phyloP scores from a whole-genome alignment of 1,284 basidiomycete genomes.

The Bjerkandera adusta region DNA sequence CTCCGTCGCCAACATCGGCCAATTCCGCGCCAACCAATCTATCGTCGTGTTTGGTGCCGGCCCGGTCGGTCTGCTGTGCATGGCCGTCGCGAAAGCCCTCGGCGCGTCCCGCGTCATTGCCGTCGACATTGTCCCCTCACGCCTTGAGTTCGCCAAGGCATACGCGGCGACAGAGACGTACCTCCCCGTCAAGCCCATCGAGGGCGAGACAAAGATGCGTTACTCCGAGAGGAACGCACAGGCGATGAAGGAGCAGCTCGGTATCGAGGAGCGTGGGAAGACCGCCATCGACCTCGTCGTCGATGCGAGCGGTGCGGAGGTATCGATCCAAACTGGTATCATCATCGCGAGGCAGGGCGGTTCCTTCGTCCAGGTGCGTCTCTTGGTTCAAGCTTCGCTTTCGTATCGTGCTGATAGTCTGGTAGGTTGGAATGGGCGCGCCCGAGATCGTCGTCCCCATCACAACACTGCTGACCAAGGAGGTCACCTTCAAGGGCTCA shows the following conservation, averaged over 20 bases:
- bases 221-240: conserved; percentile 72
- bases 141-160: conserved; percentile 83
- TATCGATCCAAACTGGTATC: conserved; percentile 82
- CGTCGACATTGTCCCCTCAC: conserved; percentile 80
- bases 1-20: conserved; percentile 77
- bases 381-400: background rate
- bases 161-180: conserved; percentile 90
- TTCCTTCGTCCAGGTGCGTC: conserved; percentile 61
- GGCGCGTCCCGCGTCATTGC: conserved; percentile 81
- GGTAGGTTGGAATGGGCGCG: conserved; percentile 74
- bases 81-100: conserved; percentile 90
- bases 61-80: conserved; percentile 89
- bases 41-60: conserved; percentile 88
- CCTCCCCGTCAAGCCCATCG: conserved; percentile 59
- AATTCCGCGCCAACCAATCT: conserved; percentile 69
- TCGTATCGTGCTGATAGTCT: too few relatives aligned
- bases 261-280: conserved; percentile 57
- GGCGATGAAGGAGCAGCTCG: conserved; percentile 54
- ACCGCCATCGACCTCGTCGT: conserved; percentile 69
- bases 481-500: conserved; percentile 80
- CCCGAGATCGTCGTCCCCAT: conserved; percentile 64
- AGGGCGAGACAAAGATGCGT: conserved; percentile 63
- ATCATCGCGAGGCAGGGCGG: conserved; percentile 73
- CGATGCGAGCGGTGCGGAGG: conserved; percentile 89
- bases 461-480: conserved; percentile 65